Base-by-base conservation (phyloP, 2,329 filamentous ascomycete genomes). In the Tolypocladium paradoxum region DNA sequence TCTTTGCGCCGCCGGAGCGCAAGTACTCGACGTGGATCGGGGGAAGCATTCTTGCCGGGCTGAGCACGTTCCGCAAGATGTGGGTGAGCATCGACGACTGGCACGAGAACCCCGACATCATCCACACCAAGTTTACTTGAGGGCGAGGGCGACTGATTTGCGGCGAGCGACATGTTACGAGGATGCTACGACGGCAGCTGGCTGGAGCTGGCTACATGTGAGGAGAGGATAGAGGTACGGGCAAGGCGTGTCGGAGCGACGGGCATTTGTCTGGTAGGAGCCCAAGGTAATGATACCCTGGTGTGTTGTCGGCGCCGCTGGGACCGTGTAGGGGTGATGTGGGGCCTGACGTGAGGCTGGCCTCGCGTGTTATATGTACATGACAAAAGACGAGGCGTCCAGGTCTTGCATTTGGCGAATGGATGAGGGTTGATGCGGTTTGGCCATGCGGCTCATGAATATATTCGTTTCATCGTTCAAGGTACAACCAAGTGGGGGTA, bases 51-150 rank as follows among this genome's bases (percentile, higher is more conserved):
- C 76, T 99, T 60, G 93, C 93, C 35, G 92, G 93, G 7, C 73
- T 99, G 70, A 97, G 92, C 76, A 99, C 93, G 52, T 99, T 99
- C 75, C 86, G 92, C 76, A 99, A 97, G 92, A 99, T 99, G 93
- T 97, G 93, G 90, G 93, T 99, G 65, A 96, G 90, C 73, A 92
- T 96, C 68, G 93, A 97, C 67, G 93, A 99, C 76, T 99, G 93
- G 93, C 93, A 99, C 70, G 93, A 99, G 79, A 96, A 99, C 68
- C 93, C 93, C 20, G 92, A 99, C 67, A 93, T 99, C 64, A 97
- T 99, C 67, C 92, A 97, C 73, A 93, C 90, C 66, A 97, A 96
- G 73, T 96, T 97, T 71, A 91, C 90, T 64, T 96, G 78, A 72
- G 18, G 47, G 53, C 52, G 45, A 22, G 48, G n/a, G 27, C 27